A percentile compares a stretch with the other conserved stretches of the same genome.
Conservation (phyloP, 148 eudicot species). For the Pharnaceum exiguum region DNA sequence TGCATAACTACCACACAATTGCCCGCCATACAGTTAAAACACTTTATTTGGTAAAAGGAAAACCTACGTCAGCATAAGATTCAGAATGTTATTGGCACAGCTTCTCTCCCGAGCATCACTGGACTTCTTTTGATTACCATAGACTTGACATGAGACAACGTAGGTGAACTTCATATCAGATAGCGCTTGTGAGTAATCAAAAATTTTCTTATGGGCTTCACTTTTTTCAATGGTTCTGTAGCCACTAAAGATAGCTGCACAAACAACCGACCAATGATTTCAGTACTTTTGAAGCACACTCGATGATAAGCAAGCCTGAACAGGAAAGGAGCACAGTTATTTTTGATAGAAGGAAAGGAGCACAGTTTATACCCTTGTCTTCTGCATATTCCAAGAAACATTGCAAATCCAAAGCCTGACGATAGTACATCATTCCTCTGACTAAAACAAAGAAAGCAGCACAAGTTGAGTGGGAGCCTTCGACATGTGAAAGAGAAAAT, state of each 20-base stretch:
- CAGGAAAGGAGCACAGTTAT: conserved; percentile 5
- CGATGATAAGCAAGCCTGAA: neutral
- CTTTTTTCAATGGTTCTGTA: conserved; percentile 67
- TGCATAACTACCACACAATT: neutral
- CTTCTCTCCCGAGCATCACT: conserved; percentile 60
- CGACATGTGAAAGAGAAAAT: conserved; percentile 1
- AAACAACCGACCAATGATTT: conserved; percentile 12
- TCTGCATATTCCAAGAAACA: conserved; percentile 81
- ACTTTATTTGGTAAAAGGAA: neutral
- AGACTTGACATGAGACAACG: conserved; percentile 94
- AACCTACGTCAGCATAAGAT: conserved; percentile 83
- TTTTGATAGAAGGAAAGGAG: neutral
- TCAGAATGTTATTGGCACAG: conserved; percentile 71
- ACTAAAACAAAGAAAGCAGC: conserved; percentile 42
- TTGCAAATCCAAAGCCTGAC: conserved; percentile 87
- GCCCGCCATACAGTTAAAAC: neutral
- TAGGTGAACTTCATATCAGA: conserved; percentile 97
- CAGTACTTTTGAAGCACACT: neutral
- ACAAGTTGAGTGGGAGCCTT: conserved; percentile 12
- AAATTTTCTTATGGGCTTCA: conserved; percentile 37
- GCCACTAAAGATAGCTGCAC: conserved; percentile 73
- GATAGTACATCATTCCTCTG: conserved; percentile 99
- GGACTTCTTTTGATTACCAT: conserved; percentile 88
- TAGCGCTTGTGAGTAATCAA: conserved; percentile 65
- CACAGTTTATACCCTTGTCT: conserved; percentile 52